Conservation (phyloP, 306 rosid genomes). For the Crataegus laevigata region DNA sequence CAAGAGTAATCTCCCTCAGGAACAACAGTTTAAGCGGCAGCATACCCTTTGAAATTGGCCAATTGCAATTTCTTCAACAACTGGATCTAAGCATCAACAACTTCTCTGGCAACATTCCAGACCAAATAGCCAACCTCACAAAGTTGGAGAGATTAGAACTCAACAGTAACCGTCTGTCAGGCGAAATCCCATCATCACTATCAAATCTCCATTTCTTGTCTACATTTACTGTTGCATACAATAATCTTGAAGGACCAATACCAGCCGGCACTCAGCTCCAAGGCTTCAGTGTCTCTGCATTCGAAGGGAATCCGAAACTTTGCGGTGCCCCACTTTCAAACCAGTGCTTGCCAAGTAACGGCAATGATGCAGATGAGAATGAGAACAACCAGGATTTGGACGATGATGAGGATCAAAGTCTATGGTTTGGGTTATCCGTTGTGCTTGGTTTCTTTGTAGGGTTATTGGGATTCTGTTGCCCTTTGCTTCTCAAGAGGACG, state of each 20-base stretch:
- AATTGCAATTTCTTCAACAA: neutral
- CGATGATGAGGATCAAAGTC: neutral
- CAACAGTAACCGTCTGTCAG: neutral
- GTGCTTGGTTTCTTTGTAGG: neutral
- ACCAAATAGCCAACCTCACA: neutral
- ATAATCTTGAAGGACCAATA: neutral
- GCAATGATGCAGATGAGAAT: too few species aligned
- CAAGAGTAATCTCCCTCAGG: neutral
- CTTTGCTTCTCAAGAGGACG: neutral
- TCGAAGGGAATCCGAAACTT: slow-evolving; percentile 5
- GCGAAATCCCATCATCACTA: neutral
- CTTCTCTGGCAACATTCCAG: neutral
- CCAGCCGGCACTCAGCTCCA: slow-evolving; percentile 7
- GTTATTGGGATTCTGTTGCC: neutral
- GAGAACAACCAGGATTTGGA: neutral
- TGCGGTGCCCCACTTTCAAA: neutral
- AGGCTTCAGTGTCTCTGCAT: neutral
- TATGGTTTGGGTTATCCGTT: neutral
- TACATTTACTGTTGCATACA: neutral
- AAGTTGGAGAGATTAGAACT: neutral
- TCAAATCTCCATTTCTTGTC: neutral
- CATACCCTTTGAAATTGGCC: slow-evolving; percentile 4
- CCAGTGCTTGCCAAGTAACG: neutral
- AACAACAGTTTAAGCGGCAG: neutral
- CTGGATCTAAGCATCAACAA: neutral